Base-by-base conservation (phyloP, 2,329 filamentous ascomycete species). In the Aspergillus transmontanensis region DNA sequence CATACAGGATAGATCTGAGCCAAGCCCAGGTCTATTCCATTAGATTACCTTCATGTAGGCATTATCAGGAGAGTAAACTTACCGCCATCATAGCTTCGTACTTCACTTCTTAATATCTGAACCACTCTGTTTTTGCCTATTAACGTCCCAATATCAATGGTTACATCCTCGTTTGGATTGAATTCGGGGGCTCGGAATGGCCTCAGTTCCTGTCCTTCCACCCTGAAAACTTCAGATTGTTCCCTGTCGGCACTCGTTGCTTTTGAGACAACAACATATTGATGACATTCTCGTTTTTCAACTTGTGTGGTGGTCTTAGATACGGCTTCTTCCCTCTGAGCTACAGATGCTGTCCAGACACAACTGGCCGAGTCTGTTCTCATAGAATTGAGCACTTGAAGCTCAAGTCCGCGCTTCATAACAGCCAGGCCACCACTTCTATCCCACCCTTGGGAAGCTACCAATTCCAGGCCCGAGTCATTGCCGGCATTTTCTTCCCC, bases 1-100 rank as follows among this genome's bases (percentile, higher is more conserved):
- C 92, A 87, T 86, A 98, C 93, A 0, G 94, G 93, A 57, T 97
- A 85, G 60, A 99, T 98, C 73, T 98, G 94, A 53, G 90, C 89
- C 59, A 99, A 85, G 12, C 90, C 92, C 63, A 99, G 86, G 76
- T 96, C 92, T 93, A 72, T 36, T 30, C 34, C 34, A 36, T 71
- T 57, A 71, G 61, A 58, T 58, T 62, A 36, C 14, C 34, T 56
- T 56, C 39, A 50, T 46, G 56, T 69, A 30, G 23, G 23, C n/a
- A 14, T 53, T 6, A 54, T 16, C 39, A 26, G 41, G 39, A 53
- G 21, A 68, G 60, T 60, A 54, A 51, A 83, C 89, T 84, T 78
- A 94, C 92, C 90, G 78, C 90, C 90, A 76, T 98, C 94, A 71
- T 97, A 99, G 65, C 90, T 94, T 63, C 94, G 87, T 28, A 98